Percentiles rank a stretch among this genome's conserved stretches.
phyloP scores from a whole-genome alignment of 495 filamentous ascomycete genomes.

The Tetracladium marchalianum region DNA sequence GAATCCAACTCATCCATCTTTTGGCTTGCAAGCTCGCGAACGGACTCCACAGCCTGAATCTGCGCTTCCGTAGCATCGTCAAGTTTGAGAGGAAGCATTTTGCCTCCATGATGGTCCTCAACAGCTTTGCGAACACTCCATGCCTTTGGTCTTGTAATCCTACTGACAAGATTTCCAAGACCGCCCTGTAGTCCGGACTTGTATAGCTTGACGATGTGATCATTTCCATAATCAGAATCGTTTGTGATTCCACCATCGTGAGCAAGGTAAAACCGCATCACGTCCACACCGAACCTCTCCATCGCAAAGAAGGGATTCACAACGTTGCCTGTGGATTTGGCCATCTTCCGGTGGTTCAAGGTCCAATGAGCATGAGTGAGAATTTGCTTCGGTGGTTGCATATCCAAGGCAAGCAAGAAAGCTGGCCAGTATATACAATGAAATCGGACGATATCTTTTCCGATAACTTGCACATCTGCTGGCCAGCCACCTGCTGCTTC shows the following conservation, averaged over 20 bases:
- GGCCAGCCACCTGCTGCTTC: conserved; percentile 63
- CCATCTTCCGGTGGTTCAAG: conserved; percentile 83
- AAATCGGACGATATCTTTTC: conserved; percentile 94
- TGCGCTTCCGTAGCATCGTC: conserved; percentile 9
- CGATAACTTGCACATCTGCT: conserved; percentile 82
- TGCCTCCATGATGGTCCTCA: conserved; percentile 22
- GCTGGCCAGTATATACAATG: conserved; percentile 98
- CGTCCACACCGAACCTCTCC: conserved; percentile 77
- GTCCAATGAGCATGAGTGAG: conserved; percentile 94
- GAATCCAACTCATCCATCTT: conserved; percentile 60
- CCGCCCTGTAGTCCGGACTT: conserved; percentile 63
- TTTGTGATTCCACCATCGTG: conserved; percentile 62
- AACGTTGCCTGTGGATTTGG: conserved; percentile 87
- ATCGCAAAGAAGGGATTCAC: conserved; percentile 93
- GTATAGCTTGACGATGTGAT: conserved; percentile 63
- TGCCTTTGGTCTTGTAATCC: conserved; percentile 55
- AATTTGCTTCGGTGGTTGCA: conserved; percentile 73
- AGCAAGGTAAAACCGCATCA: conserved; percentile 79
- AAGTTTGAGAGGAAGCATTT: neutral
- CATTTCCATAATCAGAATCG: conserved; percentile 80
- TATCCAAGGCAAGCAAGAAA: conserved; percentile 78
- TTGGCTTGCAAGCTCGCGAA: conserved; percentile 31
- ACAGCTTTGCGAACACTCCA: conserved; percentile 55
- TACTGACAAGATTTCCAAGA: conserved; percentile 67
- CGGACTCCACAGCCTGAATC: conserved; percentile 24